A percentile compares a stretch with the other conserved stretches of the same genome.
Evolutionary conservation across 2,329 filamentous ascomycete species (phyloP).

Genomic region (Pseudogymnoascus sp.): DNA sequence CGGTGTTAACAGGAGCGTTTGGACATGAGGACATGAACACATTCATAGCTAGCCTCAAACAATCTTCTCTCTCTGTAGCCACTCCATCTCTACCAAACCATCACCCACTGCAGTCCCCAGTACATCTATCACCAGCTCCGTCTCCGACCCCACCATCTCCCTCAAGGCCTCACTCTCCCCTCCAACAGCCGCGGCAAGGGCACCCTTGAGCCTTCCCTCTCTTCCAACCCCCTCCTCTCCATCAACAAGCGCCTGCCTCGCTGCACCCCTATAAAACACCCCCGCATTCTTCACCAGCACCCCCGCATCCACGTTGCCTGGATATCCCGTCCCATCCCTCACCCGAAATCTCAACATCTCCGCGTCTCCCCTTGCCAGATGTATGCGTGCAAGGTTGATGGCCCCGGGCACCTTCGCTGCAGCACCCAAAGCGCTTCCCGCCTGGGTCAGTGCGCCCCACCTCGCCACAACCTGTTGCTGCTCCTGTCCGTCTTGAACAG

Average conservation of each 20-base stretch:
- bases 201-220: conserved; percentile 41
- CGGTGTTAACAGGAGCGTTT: background rate
- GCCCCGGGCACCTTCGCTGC: conserved; percentile 44
- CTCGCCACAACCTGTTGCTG: conserved; percentile 30
- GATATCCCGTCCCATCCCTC: conserved; percentile 36
- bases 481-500: conserved; percentile 27
- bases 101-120: conserved; percentile 47
- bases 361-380: conserved; percentile 46
- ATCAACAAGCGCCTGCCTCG: conserved; percentile 27
- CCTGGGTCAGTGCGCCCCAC: conserved; percentile 47
- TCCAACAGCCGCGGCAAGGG: conserved; percentile 39
- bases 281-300: conserved; percentile 49
- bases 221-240: conserved; percentile 33
- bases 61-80: background rate
- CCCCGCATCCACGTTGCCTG: conserved; percentile 37
- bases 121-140: conserved; percentile 35
- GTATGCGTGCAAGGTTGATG: conserved; percentile 44
- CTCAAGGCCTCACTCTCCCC: conserved; percentile 34
- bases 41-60: background rate
- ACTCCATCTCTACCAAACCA: conserved; percentile 33
- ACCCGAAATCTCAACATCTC: conserved; percentile 48
- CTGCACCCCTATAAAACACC: conserved; percentile 50
- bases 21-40: background rate
- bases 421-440: conserved; percentile 41
- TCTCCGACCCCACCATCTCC: conserved; percentile 28